Evolutionary conservation across 768 basidiomycete species (phyloP).

Genomic region (Mycena olivaceomarginata): DNA sequence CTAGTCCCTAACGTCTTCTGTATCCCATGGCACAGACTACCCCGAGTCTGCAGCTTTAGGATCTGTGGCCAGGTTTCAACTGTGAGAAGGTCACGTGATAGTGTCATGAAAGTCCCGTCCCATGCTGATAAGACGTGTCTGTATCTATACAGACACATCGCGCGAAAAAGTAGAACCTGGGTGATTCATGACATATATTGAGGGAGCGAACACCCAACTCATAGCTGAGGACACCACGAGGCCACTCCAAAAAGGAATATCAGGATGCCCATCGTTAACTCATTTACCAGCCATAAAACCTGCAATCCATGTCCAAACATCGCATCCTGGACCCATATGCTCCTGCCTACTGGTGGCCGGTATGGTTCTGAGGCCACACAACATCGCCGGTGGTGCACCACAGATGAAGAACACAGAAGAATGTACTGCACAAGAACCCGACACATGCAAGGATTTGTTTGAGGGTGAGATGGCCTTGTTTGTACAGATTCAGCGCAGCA

Average conservation of each 20-base stretch:
- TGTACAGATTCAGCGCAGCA: slow-evolving; percentile 42
- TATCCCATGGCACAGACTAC: too few species aligned
- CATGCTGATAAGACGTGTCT: too few species aligned
- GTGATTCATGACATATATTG: slow-evolving; percentile 50
- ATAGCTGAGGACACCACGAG: slow-evolving; percentile 85
- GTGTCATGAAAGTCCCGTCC: too few species aligned
- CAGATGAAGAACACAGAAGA: slow-evolving; percentile 48
- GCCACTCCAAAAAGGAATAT: slow-evolving; percentile 90
- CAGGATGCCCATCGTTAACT: slow-evolving; percentile 66
- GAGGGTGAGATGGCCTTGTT: slow-evolving; percentile 43
- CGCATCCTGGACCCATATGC: slow-evolving; percentile 62
- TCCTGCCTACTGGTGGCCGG: slow-evolving; percentile 53
- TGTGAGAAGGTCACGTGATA: too few species aligned
- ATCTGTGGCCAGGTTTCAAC: too few species aligned
- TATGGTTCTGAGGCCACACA: slow-evolving; percentile 3
- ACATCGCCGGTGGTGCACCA: slow-evolving; percentile 54
- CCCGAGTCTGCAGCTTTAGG: too few species aligned
- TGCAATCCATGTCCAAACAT: slow-evolving; percentile 86
- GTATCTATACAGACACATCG: too few species aligned
- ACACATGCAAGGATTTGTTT: slow-evolving; percentile 48
- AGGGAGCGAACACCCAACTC: slow-evolving; percentile 84
- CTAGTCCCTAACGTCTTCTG: too few species aligned
- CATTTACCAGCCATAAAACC: slow-evolving; percentile 78
- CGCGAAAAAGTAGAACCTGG: too few species aligned
- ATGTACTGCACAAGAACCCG: slow-evolving; percentile 46